These are phyloP conservation scores for Rhodotorula taiwanensis DNA, from an alignment of 768 basidiomycete species.

Conservation along the genomic window DNA sequence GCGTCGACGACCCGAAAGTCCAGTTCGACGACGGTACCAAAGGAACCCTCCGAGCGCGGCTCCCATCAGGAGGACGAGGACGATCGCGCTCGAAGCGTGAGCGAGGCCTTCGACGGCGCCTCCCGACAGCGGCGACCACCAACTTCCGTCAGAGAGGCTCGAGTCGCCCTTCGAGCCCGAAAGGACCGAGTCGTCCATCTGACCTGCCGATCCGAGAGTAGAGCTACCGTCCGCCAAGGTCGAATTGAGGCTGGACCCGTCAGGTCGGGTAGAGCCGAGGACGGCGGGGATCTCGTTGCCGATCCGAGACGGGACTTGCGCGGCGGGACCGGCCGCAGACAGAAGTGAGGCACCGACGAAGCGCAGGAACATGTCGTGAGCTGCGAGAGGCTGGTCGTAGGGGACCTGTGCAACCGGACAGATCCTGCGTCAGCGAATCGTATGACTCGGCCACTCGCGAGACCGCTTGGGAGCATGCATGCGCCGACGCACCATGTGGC, in stretches of 20 bases:
- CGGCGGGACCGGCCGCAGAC: conserved; percentile 69
- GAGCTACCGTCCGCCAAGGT: background rate
- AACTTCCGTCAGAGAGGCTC: background rate
- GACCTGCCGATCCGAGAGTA: background rate
- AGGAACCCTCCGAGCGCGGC: conserved; percentile 17
- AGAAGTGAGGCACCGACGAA: conserved; percentile 82
- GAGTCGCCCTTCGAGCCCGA: background rate
- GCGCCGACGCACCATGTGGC: conserved; percentile 70
- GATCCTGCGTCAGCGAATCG: background rate
- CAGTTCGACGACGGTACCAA: conserved; percentile 6
- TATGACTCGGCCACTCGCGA: too few species aligned
- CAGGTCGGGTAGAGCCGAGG: conserved; percentile 36
- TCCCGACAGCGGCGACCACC: too few species aligned
- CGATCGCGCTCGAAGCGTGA: conserved; percentile 28
- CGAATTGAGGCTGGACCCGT: conserved; percentile 26
- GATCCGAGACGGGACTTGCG: conserved; percentile 69
- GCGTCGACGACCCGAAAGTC: background rate
- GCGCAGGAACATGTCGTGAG: conserved; percentile 97
- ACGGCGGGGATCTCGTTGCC: conserved; percentile 59
- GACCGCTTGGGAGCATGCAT: too few species aligned
- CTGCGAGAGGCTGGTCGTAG: conserved; percentile 69
- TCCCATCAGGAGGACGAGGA: conserved; percentile 30
- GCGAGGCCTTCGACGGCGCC: conserved; percentile 30
- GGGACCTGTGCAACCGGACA: conserved; percentile 42
- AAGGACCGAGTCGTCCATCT: too few species aligned